phyloP scores from a whole-genome alignment of 306 rosid genomes.

The Lathyrus aphaca region DNA sequence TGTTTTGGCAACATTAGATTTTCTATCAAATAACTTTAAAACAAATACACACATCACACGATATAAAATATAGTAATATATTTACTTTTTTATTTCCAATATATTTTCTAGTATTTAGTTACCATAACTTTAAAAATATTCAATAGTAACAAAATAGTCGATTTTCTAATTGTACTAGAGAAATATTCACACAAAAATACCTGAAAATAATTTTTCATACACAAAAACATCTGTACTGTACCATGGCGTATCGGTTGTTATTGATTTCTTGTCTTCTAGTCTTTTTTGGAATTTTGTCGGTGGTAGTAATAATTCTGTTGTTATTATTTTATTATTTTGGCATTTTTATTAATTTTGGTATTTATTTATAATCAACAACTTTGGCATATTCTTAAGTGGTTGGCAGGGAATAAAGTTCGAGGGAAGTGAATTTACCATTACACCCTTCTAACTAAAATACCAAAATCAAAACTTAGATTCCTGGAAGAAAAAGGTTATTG shows the following conservation, averaged over 20 bases:
- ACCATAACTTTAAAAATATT: too few relatives aligned
- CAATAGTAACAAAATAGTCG: too few relatives aligned
- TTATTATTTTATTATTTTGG: slow-evolving; percentile 23
- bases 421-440: slow-evolving; percentile 9
- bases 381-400: slow-evolving; percentile 27
- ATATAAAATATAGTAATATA: too few relatives aligned
- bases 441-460: slow-evolving; percentile 2
- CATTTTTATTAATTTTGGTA: slow-evolving; percentile 5
- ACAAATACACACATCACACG: too few relatives aligned
- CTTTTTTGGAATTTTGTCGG: slow-evolving; percentile 45
- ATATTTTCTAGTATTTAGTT: too few relatives aligned
- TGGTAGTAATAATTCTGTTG: slow-evolving; percentile 33
- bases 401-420: slow-evolving; percentile 32
- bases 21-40: too few relatives aligned
- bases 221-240: too few relatives aligned
- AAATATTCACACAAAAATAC: too few relatives aligned
- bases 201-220: too few relatives aligned
- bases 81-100: too few relatives aligned
- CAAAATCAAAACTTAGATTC: neutral
- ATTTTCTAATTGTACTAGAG: too few relatives aligned
- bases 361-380: neutral
- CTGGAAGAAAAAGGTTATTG: slow-evolving; percentile 9
- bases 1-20: too few relatives aligned
- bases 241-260: neutral
- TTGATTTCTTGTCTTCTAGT: neutral